Percentiles rank a stretch among this genome's conserved stretches.
phyloP scores from a whole-genome alignment of 2,329 filamentous ascomycete genomes.

The Thyridium curvatum region DNA sequence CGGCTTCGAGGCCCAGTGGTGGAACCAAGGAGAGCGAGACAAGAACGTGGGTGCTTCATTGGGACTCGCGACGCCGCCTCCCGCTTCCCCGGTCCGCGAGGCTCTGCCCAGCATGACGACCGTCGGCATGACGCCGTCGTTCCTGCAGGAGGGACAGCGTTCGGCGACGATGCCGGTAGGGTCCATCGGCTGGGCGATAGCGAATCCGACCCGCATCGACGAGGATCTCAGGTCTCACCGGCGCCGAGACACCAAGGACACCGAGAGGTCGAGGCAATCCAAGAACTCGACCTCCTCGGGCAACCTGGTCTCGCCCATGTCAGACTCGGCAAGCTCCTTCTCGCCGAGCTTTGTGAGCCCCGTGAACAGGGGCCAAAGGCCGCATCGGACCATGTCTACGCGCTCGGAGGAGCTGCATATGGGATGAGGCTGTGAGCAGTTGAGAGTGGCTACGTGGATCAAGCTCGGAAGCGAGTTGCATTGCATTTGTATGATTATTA shows the following conservation, averaged over 20 bases:
- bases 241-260: not conserved
- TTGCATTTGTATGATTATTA: no score
- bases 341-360: slow-evolving; percentile 1
- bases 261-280: not conserved
- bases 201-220: not conserved
- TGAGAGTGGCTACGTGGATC: no score
- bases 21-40: slow-evolving; percentile 39
- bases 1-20: slow-evolving; percentile 53
- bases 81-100: slow-evolving; percentile 4
- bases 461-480: no score
- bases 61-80: slow-evolving; percentile 10
- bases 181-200: slow-evolving; percentile 20
- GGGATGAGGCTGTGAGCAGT: no score
- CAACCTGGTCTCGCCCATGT: slow-evolving; percentile 30
- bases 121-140: slow-evolving; percentile 15
- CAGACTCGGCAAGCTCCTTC: slow-evolving; percentile 18
- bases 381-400: slow-evolving; percentile 27
- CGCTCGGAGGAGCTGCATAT: slow-evolving; percentile 29
- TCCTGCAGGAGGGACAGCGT: not conserved
- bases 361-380: no score
- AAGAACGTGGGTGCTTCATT: slow-evolving; percentile 13
- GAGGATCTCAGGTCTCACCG: no score
- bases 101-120: slow-evolving; percentile 14
- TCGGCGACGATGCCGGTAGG: slow-evolving; percentile 6
- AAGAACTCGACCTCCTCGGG: slow-evolving; percentile 2